phyloP scores from a whole-genome alignment of 306 rosid species.

The Gillenia trifoliata region DNA sequence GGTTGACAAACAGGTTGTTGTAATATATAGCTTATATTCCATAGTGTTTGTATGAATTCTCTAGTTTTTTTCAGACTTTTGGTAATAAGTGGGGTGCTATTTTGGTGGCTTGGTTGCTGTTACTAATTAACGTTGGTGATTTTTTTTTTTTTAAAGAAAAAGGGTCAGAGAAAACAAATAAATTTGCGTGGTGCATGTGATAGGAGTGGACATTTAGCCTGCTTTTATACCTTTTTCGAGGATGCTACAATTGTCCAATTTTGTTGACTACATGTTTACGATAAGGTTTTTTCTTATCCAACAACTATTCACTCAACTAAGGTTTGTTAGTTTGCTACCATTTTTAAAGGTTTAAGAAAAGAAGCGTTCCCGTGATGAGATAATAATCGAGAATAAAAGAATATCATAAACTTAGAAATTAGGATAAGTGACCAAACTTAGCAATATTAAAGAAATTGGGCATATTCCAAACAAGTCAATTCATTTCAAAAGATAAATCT shows the following conservation, averaged over 20 bases:
- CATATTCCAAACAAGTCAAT: not conserved
- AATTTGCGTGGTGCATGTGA: constrained; percentile 1
- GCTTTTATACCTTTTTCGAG: not conserved
- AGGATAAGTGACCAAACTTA: not conserved
- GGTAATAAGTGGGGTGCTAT: constrained; percentile 2
- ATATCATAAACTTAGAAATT: not conserved
- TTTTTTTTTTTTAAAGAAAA: too few relatives aligned
- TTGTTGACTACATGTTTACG: not conserved
- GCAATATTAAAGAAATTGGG: not conserved
- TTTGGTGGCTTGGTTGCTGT: constrained; percentile 8
- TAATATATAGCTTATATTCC: constrained; percentile 52
- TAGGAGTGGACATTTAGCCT: not conserved
- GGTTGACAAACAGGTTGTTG: constrained; percentile 59
- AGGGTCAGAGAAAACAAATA: not conserved
- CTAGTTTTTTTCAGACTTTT: constrained; percentile 2
- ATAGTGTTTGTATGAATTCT: constrained; percentile 46
- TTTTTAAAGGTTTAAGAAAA: not conserved
- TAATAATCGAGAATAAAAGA: too few relatives aligned
- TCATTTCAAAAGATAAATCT: not conserved
- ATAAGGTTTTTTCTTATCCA: not conserved
- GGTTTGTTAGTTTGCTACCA: not conserved
- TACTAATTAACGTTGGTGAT: not conserved
- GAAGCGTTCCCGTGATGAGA: too few relatives aligned
- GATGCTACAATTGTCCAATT: not conserved
- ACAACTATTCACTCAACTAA: not conserved